Evolutionary conservation across 2,329 filamentous ascomycete genomes (phyloP), one percentile per base, ranked within the genome.

Genomic region (Claviceps sp.): DNA sequence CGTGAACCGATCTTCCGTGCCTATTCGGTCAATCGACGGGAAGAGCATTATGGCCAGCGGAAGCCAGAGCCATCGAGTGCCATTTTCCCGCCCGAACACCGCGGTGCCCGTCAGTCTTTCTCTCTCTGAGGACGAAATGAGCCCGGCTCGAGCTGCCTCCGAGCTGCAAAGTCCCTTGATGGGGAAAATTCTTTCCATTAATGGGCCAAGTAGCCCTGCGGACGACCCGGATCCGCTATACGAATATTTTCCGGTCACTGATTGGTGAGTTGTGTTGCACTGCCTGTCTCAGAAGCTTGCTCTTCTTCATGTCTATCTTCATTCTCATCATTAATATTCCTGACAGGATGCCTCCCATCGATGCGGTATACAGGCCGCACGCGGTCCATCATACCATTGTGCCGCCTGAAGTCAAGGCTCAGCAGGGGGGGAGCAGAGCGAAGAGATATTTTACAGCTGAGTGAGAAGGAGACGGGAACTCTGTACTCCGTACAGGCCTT

Each of bases 161-260:
- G 75, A 79, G 53, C 60, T 74, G 42, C 70, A 73, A 26, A 80
- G 77, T 55, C 77, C 77, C 2, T 69, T 69, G 45, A 66, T 70
- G n/a, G 56, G 65, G n/a, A 75, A 72, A 57, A 57, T 65, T 52
- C 56, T 64, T 53, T 56, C 63, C 5, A 59, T 61, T 9, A 60
- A 62, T 2, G 67, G 62, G 4, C 66, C 68, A 22, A 76, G 79
- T 63, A 83, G 84, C 62, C 76, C 86, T 37, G 69, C 82, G 57
- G 88, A 95, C 59, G 85, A 84, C 59, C 83, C 83, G 1, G 90
- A 96, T 66, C 72, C 90, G 57, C 71, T 96, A 17, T 96, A 96
- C 64, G 90, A 97, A 68, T 96, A 97, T 64, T 96, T 97, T 57
- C 90, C 85, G 47, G 71, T 95, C 53, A 89, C 96, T 64, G 90